Evolutionary conservation across 345 rosid genomes (phyloP), one percentile per base, ranked within the genome.

Genomic region (Sisymbrium irio): DNA sequence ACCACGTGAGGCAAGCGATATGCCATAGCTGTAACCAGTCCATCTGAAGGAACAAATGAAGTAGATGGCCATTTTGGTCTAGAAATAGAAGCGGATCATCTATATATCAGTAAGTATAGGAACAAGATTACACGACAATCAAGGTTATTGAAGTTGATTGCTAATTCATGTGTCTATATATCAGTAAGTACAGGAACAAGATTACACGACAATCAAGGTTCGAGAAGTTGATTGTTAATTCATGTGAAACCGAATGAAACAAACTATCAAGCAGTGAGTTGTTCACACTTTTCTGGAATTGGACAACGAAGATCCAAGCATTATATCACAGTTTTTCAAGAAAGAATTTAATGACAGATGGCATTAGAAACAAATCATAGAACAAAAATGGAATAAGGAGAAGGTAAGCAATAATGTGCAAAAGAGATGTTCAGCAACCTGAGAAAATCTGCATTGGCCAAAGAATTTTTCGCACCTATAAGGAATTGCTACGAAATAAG

Each of bases 61-160:
- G 97, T 87, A 75, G 97, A 89, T 39, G 99, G 99, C 99, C 99
- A 95, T 73, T 95, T 95, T 20, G 98, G 98, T 84, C 99, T 92
- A 79, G 70, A 80, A 61, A 81, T 58, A 85, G 63, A 86, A 82
- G 63, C 20, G 66, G 77, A 71, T 65, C 58, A 55, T 55, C 39
- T 41, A 45, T 25, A 78, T 20, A 67, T 74, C 57, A 65, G 58
- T 59, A 44, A 17, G 59, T 76, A 35, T 66, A 41, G 49, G 61
- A 62, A 19, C 56, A 45, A 27, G 15, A 54, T 53, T 50, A 64
- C n/a, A n/a, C 37, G 70, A 41, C 55, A 73, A 72, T 44, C 18
- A 58, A 74, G 40, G 71, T 56, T 45, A 56, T 60, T 13, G 65
- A 54, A 62, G 44, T 45, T 68, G 70, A 67, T 27, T 67, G 71